A percentile compares a stretch with the other conserved stretches of the same genome.
Evolutionary conservation across 2,329 filamentous ascomycete genomes (phyloP).

Genomic region (Camptophora hylomeconis): DNA sequence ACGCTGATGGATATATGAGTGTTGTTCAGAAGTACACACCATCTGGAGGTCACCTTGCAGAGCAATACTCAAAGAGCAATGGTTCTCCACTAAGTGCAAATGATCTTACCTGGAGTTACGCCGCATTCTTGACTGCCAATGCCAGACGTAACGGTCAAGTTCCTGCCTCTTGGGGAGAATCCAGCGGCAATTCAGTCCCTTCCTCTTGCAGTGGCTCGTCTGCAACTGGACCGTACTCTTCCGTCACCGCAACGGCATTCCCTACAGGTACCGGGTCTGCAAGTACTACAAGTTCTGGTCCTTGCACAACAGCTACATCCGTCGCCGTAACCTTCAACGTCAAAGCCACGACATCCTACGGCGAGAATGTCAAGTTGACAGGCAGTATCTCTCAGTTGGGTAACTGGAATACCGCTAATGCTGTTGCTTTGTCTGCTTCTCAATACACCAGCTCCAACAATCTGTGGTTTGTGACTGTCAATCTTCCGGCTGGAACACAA

Average conservation of each 20-base stretch:
- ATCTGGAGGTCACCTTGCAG: slow-evolving; percentile 40
- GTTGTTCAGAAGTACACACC: slow-evolving; percentile 36
- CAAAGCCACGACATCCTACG: slow-evolving; percentile 11
- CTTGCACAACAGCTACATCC: slow-evolving; percentile 7
- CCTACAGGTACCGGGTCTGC: background rate
- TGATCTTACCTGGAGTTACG: slow-evolving; percentile 34
- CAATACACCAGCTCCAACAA: slow-evolving; percentile 47
- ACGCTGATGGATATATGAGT: slow-evolving; percentile 43
- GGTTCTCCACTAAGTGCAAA: slow-evolving; percentile 25
- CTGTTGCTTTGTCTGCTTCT: slow-evolving; percentile 43
- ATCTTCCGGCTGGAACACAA: slow-evolving; percentile 40
- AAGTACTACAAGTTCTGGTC: slow-evolving; percentile 8
- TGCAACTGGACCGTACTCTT: slow-evolving; percentile 13
- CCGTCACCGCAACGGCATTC: slow-evolving; percentile 2
- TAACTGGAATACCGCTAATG: slow-evolving; percentile 23
- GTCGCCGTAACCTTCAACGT: slow-evolving; percentile 11
- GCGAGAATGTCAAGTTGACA: slow-evolving; percentile 52
- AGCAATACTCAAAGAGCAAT: slow-evolving; percentile 26
- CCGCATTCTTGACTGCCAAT: slow-evolving; percentile 25
- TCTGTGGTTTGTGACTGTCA: slow-evolving; percentile 47
- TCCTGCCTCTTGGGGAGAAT: slow-evolving; percentile 14
- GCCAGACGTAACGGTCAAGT: slow-evolving; percentile 13
- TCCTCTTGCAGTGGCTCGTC: slow-evolving; percentile 11
- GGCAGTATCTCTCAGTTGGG: slow-evolving; percentile 49
- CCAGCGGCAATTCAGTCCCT: slow-evolving; percentile 7